phyloP scores from a whole-genome alignment of 208 protist species.

The Leishmania amazonensis region DNA sequence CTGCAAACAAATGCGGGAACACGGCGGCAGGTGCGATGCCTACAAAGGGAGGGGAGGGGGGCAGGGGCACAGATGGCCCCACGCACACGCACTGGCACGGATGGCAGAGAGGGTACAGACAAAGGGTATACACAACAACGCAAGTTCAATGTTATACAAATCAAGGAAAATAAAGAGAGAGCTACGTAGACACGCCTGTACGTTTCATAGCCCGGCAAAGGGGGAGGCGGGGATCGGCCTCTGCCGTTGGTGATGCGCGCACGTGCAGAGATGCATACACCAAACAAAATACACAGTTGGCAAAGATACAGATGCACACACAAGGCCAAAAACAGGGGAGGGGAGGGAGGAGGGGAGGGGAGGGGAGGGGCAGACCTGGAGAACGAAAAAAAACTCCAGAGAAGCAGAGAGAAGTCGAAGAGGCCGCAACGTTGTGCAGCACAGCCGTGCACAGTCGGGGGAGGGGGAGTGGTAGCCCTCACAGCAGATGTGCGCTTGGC shows the following conservation, averaged over 20 bases:
- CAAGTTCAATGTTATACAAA: neutral
- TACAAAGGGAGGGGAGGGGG: neutral
- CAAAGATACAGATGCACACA: conserved; percentile 5
- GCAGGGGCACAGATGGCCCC: neutral
- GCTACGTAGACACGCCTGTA: too few relatives aligned
- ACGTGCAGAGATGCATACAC: conserved; percentile 9
- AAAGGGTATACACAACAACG: neutral
- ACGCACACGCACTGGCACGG: neutral
- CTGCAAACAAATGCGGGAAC: too few relatives aligned
- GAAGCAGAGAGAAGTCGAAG: neutral
- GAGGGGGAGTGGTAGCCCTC: neutral
- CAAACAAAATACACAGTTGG: neutral
- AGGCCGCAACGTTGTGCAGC: neutral
- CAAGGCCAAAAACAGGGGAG: neutral
- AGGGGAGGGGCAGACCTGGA: neutral
- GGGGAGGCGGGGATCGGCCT: too few relatives aligned
- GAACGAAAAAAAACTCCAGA: neutral
- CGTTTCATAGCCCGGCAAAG: too few relatives aligned
- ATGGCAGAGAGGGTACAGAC: neutral
- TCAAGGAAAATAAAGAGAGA: too few relatives aligned
- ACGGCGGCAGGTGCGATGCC: too few relatives aligned
- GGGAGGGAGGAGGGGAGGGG: neutral
- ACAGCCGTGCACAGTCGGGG: neutral
- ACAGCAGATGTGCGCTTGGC: neutral
- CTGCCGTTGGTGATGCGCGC: too few relatives aligned